Base-by-base conservation (phyloP, 2,329 filamentous ascomycete genomes). In the Apiospora phragmitis region DNA sequence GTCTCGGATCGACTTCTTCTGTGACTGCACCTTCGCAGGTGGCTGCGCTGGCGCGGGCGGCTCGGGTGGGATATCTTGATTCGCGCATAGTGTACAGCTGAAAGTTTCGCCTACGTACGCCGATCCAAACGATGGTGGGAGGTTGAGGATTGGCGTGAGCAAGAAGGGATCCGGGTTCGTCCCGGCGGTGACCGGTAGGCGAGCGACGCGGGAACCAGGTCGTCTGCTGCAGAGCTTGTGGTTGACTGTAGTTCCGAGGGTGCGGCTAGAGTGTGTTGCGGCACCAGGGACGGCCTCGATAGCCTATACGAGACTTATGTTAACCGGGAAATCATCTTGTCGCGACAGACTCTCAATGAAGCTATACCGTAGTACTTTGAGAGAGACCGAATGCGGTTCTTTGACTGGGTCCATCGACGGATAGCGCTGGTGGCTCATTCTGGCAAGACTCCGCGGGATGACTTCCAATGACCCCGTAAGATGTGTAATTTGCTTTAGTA, bases 61-160 rank as follows among this genome's bases (percentile, higher is more conserved):
- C 67, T 75, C 71, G 29, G 76, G 78, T 12, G 77, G 65, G 83
- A 83, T 72, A 83, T 98, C 95, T 80, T 98, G 95, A 84, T 97
- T 98, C n/a, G 93, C 95, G 83, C 95, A 97, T 29, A 98, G 87
- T 1, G 95, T 97, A 82, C 96, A 99, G 74, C 92, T 92, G 82
- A 99, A 98, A 0, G 92, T 94, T 84, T 98, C 95, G 76, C 96
- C 96, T 26, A 98, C 95, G 80, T 98, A 98, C 11, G 95, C 95
- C 16, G 94, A 95, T 62, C 95, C 95, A 80, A 99, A 98, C 0
- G 94, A 92, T 21, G 94, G 92, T 12, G 96, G 95, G 1, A 98
- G 90, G 65, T 94, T 96, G 76, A 98, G 88, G 69, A 91, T 85
- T 1, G 89, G 89, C 43, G 86, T 87, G 73, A 91, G 85, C 71